Evolutionary conservation across 495 filamentous ascomycete species (phyloP).

Genomic region (Talaromyces ruber): DNA sequence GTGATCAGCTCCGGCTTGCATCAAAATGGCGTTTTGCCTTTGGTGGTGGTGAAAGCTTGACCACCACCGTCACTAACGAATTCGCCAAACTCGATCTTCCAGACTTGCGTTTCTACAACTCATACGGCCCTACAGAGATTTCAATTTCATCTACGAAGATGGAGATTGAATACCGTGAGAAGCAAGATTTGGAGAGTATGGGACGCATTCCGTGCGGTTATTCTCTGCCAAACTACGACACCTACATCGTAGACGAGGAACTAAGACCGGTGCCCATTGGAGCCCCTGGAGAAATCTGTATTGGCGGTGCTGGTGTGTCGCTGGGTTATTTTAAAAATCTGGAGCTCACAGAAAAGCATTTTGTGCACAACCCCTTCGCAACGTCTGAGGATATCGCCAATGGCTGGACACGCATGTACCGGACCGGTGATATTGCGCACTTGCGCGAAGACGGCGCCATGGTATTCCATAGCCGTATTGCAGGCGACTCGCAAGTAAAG

Average conservation of each 20-base stretch:
- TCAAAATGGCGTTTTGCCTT: neutral
- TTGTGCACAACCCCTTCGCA: constrained; percentile 24
- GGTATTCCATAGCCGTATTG: constrained; percentile 27
- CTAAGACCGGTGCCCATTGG: constrained; percentile 31
- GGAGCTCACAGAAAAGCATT: constrained; percentile 19
- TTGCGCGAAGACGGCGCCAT: constrained; percentile 13
- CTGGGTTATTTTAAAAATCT: constrained; percentile 30
- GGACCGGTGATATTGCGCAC: constrained; percentile 34
- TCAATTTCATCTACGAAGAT: constrained; percentile 14
- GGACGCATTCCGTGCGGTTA: constrained; percentile 12
- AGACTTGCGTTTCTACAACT: constrained; percentile 20
- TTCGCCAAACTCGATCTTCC: constrained; percentile 13
- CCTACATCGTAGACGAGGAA: constrained; percentile 37
- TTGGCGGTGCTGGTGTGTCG: constrained; percentile 35
- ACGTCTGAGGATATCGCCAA: neutral
- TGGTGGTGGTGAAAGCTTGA: constrained; percentile 15
- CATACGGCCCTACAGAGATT: constrained; percentile 25
- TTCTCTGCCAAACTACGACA: constrained; percentile 31
- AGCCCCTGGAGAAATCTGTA: constrained; percentile 33
- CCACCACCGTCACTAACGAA: constrained; percentile 8
- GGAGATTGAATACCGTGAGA: constrained; percentile 9
- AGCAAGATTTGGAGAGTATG: too few species aligned
- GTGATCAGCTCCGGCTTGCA: neutral
- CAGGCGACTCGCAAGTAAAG: constrained; percentile 41
- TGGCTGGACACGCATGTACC: constrained; percentile 18